A percentile compares a stretch with the other conserved stretches of the same genome.
Conservation (phyloP, 75 land plant genomes). For the Selaginella tamariscina region DNA sequence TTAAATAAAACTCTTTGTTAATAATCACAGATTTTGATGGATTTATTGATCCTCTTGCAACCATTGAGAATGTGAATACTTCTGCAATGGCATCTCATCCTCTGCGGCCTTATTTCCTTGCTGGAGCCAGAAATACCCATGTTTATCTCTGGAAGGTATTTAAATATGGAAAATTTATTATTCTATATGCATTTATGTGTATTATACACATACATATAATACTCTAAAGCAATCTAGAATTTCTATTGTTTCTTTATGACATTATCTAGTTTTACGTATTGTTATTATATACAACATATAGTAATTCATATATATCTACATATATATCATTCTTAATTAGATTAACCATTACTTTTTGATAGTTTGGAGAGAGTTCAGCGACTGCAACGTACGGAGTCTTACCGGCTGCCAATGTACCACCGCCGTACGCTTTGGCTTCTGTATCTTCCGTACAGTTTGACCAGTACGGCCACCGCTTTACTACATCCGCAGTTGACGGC, state of each 20-base stretch:
- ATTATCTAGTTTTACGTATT: background rate
- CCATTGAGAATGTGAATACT: slow-evolving; percentile 58
- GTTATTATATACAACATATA: background rate
- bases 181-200: slow-evolving; percentile 1
- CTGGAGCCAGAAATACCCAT: slow-evolving; percentile 85
- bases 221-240: background rate
- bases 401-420: slow-evolving; percentile 91
- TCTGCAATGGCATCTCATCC: slow-evolving; percentile 79
- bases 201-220: background rate
- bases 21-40: slow-evolving; percentile 68
- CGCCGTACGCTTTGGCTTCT: slow-evolving; percentile 87
- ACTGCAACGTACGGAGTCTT: slow-evolving; percentile 93
- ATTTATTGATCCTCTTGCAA: slow-evolving; percentile 62
- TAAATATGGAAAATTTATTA: background rate
- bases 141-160: slow-evolving; percentile 92
- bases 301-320: background rate
- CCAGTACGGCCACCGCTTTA: slow-evolving; percentile 77
- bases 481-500: slow-evolving; percentile 75
- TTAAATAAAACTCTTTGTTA: no score
- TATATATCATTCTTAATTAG: background rate
- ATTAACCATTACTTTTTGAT: slow-evolving; percentile 6
- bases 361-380: slow-evolving; percentile 83
- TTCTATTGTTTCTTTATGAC: slow-evolving; percentile 4
- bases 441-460: slow-evolving; percentile 75
- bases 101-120: slow-evolving; percentile 67